Conservation (phyloP, 208 protist genomes). For the Acanthamoeba divionensis region DNA sequence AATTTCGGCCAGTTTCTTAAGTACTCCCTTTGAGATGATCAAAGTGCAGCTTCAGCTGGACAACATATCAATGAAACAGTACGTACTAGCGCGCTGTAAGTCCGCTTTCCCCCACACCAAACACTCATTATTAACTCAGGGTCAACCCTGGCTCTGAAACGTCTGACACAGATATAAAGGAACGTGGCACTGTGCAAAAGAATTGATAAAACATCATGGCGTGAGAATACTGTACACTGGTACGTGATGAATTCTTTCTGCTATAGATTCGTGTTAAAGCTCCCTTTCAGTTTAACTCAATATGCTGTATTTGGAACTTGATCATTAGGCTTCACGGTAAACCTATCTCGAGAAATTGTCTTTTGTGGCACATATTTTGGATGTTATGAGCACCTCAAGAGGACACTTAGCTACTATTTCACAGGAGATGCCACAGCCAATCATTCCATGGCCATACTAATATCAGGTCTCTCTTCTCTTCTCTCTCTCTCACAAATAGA, state of each 20-base stretch:
- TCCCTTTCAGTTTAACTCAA: neutral
- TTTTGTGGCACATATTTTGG: constrained; percentile 34
- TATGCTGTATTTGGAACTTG: neutral
- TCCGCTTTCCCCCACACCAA: no score
- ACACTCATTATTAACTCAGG: neutral
- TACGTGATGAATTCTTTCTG: neutral
- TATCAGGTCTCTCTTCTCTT: no score
- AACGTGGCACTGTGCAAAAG: neutral
- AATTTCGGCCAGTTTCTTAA: neutral
- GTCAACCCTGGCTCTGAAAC: neutral
- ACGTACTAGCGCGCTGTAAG: neutral
- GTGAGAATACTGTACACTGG: constrained; percentile 27
- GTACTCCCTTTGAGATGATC: constrained; percentile 29
- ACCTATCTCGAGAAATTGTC: constrained; percentile 20
- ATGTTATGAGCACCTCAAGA: constrained; percentile 34
- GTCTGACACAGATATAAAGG: constrained; percentile 8
- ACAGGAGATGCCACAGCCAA: no score
- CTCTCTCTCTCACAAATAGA: no score
- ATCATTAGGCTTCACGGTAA: neutral
- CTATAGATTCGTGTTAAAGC: no score
- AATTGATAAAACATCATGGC: neutral
- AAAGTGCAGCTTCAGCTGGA: constrained; percentile 48
- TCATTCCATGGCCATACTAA: no score
- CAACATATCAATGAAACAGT: constrained; percentile 23
- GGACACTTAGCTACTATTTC: neutral